A percentile compares a stretch with the other conserved stretches of the same genome.
Conservation (phyloP, 2,329 filamentous ascomycete genomes). For the Aureobasidium melanogenum region DNA sequence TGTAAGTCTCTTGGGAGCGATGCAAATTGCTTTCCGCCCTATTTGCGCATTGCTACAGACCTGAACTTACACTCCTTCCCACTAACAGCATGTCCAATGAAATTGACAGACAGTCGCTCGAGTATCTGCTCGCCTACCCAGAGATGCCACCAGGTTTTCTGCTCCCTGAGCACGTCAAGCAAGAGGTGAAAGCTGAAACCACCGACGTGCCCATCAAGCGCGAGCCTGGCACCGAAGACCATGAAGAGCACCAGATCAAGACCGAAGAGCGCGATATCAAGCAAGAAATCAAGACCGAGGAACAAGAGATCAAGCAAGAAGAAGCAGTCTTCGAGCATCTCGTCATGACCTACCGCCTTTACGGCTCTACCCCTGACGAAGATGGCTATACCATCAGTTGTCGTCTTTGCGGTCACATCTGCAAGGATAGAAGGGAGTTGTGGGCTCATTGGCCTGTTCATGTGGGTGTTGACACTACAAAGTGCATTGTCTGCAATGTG, state of each 20-base stretch:
- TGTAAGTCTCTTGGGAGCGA: not conserved
- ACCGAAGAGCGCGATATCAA: not conserved
- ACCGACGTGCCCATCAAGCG: not conserved
- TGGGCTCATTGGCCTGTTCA: not conserved
- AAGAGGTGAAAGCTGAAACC: not conserved
- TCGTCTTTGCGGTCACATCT: not conserved
- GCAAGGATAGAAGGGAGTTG: not conserved
- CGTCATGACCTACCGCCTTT: not conserved
- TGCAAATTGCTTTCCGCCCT: not conserved
- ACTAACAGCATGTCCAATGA: not conserved
- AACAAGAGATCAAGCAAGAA: not conserved
- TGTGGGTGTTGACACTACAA: not conserved
- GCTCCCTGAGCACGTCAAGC: not conserved
- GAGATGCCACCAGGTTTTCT: not conserved
- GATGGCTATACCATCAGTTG: not conserved
- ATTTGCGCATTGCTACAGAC: not conserved
- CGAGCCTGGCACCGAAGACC: not conserved
- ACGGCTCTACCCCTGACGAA: not conserved
- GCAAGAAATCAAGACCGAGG: not conserved
- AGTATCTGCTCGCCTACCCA: not conserved
- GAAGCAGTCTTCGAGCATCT: not conserved
- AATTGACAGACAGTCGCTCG: not conserved
- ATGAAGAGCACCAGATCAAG: not conserved
- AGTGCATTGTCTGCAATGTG: not conserved
- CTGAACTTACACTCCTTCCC: not conserved